Evolutionary conservation across 768 basidiomycete genomes (phyloP).

Genomic region (Psilocybe cubensis): DNA sequence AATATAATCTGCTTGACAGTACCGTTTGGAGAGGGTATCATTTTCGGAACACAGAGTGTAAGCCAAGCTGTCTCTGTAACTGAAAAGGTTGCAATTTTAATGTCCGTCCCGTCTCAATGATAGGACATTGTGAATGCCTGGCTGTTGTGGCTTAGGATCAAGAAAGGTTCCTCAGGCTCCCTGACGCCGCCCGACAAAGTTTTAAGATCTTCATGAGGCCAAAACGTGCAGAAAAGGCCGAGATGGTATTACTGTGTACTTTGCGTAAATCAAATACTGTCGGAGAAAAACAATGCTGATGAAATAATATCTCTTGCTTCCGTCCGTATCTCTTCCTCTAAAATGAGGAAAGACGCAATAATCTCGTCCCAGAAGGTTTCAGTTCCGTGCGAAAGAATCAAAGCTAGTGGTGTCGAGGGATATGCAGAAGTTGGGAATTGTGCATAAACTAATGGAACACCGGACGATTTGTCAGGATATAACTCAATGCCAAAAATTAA

Average conservation of each 20-base stretch:
- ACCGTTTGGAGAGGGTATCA: background rate
- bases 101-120: background rate
- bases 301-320: constrained; percentile 14
- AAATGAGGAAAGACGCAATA: constrained; percentile 20
- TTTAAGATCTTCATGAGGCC: too few species aligned
- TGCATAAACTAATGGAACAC: constrained; percentile 18
- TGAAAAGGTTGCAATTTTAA: background rate
- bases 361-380: constrained; percentile 21
- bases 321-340: constrained; percentile 21
- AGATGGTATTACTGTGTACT: too few species aligned
- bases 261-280: too few species aligned
- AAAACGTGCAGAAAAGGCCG: too few species aligned
- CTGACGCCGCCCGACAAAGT: too few species aligned
- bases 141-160: background rate
- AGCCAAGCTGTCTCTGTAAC: too few species aligned
- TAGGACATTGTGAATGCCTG: background rate
- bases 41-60: constrained; percentile 2
- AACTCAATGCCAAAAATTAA: constrained; percentile 9
- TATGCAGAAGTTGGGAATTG: constrained; percentile 3
- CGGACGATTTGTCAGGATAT: constrained; percentile 13
- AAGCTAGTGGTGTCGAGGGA: constrained; percentile 1
- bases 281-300: too few species aligned
- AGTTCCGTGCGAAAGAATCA: constrained; percentile 13
- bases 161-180: background rate
- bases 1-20: background rate